Conservation (phyloP, 441 rosid species). For the Flueggea neowawraea region DNA sequence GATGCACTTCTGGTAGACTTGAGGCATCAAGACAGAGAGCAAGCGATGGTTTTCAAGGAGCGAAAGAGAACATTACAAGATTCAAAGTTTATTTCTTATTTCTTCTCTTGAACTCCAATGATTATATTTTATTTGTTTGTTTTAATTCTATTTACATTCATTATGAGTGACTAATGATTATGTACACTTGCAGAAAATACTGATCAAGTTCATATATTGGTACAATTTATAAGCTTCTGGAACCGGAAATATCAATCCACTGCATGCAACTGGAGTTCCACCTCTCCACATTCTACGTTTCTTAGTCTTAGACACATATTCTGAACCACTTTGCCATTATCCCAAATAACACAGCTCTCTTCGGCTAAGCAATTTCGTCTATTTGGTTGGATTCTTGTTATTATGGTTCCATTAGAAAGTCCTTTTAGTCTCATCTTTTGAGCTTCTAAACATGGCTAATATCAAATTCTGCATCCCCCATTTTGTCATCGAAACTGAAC, state of each 20-base stretch:
- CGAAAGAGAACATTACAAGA: too few relatives aligned
- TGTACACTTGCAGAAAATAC: too few relatives aligned
- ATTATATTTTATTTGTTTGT: too few relatives aligned
- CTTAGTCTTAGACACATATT: slow-evolving; percentile 53
- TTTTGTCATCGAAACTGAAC: slow-evolving; percentile 75
- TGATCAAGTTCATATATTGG: too few relatives aligned
- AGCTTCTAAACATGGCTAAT: slow-evolving; percentile 55
- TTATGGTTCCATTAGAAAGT: slow-evolving; percentile 50
- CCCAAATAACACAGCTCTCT: slow-evolving; percentile 50
- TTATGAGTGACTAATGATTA: too few relatives aligned
- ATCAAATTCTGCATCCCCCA: slow-evolving; percentile 87
- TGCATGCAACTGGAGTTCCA: slow-evolving; percentile 68
- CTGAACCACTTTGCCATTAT: slow-evolving; percentile 53
- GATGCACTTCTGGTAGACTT: too few relatives aligned
- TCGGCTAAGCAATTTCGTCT: slow-evolving; percentile 61
- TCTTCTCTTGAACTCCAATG: too few relatives aligned
- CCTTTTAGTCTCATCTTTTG: slow-evolving; percentile 32
- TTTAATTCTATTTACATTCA: too few relatives aligned
- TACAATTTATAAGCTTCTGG: slow-evolving; percentile 39
- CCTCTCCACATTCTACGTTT: slow-evolving; percentile 65
- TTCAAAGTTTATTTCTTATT: too few relatives aligned
- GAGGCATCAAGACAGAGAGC: too few relatives aligned
- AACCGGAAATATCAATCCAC: slow-evolving; percentile 73
- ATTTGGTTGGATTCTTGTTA: slow-evolving; percentile 40
- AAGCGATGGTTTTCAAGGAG: too few relatives aligned